Evolutionary conservation across 345 rosid species (phyloP).

Genomic region (Syzygium grande): DNA sequence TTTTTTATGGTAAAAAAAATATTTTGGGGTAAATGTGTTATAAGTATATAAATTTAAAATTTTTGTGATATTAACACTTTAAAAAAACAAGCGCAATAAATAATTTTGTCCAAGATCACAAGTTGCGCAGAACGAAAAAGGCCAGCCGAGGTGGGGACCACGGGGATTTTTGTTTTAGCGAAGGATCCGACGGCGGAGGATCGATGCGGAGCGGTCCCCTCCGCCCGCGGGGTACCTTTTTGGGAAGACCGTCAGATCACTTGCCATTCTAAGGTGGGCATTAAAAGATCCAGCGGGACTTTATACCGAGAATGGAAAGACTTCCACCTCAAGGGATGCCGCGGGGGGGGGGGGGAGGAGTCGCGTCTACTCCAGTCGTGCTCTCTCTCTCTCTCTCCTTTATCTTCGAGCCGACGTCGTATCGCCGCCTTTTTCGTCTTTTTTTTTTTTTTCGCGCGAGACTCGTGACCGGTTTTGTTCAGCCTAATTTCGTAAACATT

Average conservation of each 20-base stretch:
- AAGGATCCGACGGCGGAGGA: background rate
- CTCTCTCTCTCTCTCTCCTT: background rate
- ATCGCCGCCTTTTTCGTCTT: background rate
- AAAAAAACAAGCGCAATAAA: too few species aligned
- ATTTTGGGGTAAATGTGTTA: too few species aligned
- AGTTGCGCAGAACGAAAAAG: background rate
- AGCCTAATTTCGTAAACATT: background rate
- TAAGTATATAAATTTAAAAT: too few species aligned
- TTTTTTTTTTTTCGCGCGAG: background rate
- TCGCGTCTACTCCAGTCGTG: background rate
- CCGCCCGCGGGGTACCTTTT: background rate
- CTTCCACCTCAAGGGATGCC: background rate
- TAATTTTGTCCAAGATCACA: background rate
- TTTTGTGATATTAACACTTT: too few species aligned
- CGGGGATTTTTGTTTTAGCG: too few species aligned
- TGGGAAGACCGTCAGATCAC: background rate
- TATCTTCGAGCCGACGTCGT: background rate
- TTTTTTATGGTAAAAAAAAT: too few species aligned
- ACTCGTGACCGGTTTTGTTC: background rate
- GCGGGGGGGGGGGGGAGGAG: too few species aligned
- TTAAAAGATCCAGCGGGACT: background rate
- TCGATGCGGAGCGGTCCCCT: background rate
- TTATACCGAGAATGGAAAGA: background rate
- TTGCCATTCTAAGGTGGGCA: background rate
- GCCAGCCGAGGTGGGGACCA: conserved; percentile 19